Percentiles rank a stretch among this genome's conserved stretches.
Conservation (phyloP, 1,284 basidiomycete genomes). For the Boletus mariae region DNA sequence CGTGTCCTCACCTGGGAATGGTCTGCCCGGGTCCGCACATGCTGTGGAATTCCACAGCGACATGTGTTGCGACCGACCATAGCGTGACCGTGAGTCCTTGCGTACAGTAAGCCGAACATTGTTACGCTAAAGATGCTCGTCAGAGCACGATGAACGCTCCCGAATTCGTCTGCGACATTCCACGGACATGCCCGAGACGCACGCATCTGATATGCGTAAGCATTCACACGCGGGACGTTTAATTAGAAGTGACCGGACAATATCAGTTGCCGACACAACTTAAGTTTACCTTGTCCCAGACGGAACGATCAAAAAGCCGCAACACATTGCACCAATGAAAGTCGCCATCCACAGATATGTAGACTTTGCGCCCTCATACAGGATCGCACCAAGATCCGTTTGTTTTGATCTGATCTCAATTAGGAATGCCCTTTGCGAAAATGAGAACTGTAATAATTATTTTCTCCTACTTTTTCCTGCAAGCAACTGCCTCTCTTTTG, state of each 20-base stretch:
- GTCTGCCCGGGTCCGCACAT: neutral
- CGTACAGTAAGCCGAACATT: neutral
- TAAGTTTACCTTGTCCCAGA: neutral
- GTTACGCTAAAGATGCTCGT: neutral
- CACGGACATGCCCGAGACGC: neutral
- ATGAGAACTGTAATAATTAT: neutral
- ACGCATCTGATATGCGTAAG: neutral
- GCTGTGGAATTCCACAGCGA: neutral
- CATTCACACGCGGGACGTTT: neutral
- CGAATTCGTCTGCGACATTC: neutral
- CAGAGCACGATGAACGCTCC: neutral
- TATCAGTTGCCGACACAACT: neutral
- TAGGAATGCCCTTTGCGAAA: conserved; percentile 6
- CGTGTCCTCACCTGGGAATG: neutral
- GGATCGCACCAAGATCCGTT: conserved; percentile 10
- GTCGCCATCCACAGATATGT: neutral
- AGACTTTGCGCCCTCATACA: neutral
- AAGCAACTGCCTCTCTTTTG: neutral
- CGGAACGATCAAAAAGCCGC: neutral
- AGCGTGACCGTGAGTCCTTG: neutral
- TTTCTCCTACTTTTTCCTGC: neutral
- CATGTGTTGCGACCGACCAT: neutral
- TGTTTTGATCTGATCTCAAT: conserved; percentile 23
- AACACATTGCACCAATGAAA: neutral
- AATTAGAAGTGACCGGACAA: neutral